phyloP scores from a whole-genome alignment of 2,329 filamentous ascomycete species.

The Simplicillium sp. region DNA sequence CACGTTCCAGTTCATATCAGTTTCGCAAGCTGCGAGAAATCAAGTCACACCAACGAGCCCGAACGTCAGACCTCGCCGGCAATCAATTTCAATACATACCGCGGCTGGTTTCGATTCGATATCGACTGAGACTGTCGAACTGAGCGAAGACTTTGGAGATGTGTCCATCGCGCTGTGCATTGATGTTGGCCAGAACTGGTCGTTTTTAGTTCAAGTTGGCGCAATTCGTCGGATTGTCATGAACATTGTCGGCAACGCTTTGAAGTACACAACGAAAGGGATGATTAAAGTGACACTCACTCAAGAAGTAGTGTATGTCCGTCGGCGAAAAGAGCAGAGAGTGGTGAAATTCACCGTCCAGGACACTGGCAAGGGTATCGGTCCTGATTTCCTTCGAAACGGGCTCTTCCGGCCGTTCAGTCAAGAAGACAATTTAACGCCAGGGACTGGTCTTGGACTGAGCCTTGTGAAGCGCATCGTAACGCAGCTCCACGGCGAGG shows the following conservation, averaged over 20 bases:
- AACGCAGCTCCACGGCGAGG: constrained; percentile 46
- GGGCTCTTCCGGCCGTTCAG: constrained; percentile 52
- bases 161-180: constrained; percentile 41
- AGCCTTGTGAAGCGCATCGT: constrained; percentile 55
- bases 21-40: neutral
- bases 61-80: constrained; percentile 4
- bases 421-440: constrained; percentile 52
- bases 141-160: constrained; percentile 4
- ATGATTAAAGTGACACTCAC: constrained; percentile 18
- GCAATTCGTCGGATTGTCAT: constrained; percentile 44
- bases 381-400: constrained; percentile 48
- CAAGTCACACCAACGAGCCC: neutral
- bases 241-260: constrained; percentile 53
- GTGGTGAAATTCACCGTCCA: neutral
- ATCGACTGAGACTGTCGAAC: neutral
- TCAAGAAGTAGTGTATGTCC: constrained; percentile 7
- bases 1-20: constrained; percentile 20
- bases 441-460: constrained; percentile 52
- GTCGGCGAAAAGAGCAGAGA: neutral
- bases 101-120: constrained; percentile 7
- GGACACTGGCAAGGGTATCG: constrained; percentile 58
- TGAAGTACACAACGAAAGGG: constrained; percentile 45
- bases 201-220: constrained; percentile 44
- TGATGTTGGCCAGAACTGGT: constrained; percentile 35
- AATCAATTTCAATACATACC: constrained; percentile 9